Percentiles rank a stretch among this genome's conserved stretches.
phyloP scores from a whole-genome alignment of 768 basidiomycete species.

The Auriscalpium orientale region DNA sequence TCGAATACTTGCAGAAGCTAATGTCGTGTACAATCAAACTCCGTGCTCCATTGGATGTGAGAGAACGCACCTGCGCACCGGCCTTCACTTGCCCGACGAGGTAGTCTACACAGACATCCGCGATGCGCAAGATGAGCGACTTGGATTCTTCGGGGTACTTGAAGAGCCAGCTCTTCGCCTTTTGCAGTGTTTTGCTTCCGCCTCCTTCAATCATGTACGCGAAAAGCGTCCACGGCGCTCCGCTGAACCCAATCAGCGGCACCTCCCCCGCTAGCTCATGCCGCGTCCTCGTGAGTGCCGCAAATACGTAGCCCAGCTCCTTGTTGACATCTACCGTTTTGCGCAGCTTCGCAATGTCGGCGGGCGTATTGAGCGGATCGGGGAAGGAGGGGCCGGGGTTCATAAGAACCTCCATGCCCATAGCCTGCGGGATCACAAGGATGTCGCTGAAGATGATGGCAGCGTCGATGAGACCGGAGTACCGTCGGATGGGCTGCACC shows the following conservation, averaged over 20 bases:
- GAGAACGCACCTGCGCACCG: slow-evolving; percentile 80
- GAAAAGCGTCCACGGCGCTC: slow-evolving; percentile 97
- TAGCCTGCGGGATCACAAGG: slow-evolving; percentile 93
- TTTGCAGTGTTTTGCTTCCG: slow-evolving; percentile 82
- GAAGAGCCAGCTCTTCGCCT: slow-evolving; percentile 93
- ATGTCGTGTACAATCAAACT: neutral
- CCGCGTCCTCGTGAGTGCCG: slow-evolving; percentile 83
- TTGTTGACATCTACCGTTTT: slow-evolving; percentile 68
- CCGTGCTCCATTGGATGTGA: neutral
- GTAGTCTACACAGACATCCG: slow-evolving; percentile 85
- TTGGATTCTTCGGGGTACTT: slow-evolving; percentile 81
- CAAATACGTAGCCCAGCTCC: slow-evolving; percentile 87
- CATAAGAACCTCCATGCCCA: slow-evolving; percentile 96
- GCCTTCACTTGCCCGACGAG: slow-evolving; percentile 90
- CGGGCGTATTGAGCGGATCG: slow-evolving; percentile 71
- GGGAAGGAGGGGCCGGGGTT: slow-evolving; percentile 88
- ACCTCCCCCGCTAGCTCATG: slow-evolving; percentile 78
- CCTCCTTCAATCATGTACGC: slow-evolving; percentile 98
- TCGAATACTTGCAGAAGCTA: slow-evolving; percentile 97
- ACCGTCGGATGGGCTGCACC: slow-evolving; percentile 88
- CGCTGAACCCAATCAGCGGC: slow-evolving; percentile 94
- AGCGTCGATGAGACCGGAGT: slow-evolving; percentile 81
- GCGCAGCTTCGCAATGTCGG: slow-evolving; percentile 57
- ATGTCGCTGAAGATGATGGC: slow-evolving; percentile 99
- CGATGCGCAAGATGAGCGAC: slow-evolving; percentile 67